Percentiles rank a stretch among this genome's conserved stretches.
phyloP scores from a whole-genome alignment of 192 early-diverging fungal genomes.

The Coemansia sp. region DNA sequence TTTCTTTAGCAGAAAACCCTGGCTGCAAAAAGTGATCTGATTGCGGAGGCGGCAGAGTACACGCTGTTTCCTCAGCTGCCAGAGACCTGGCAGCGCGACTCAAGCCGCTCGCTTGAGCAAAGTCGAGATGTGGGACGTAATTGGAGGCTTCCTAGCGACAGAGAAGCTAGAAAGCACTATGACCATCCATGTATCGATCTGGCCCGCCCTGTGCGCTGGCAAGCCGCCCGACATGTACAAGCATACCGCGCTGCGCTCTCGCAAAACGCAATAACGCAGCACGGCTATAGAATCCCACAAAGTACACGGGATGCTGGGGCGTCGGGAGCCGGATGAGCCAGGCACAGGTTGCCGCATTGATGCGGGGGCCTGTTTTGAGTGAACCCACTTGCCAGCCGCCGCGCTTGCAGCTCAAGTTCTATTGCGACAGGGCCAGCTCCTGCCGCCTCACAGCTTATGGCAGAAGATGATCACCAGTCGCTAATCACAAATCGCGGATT shows the following conservation, averaged over 20 bases:
- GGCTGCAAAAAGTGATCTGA: background rate
- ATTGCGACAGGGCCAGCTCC: background rate
- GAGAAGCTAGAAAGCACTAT: constrained; percentile 41
- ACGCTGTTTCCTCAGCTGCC: too few relatives aligned
- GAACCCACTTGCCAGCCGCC: background rate
- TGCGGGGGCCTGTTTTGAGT: background rate
- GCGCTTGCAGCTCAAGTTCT: background rate
- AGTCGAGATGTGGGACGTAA: constrained; percentile 12
- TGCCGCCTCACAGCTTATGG: background rate
- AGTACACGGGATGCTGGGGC: constrained; percentile 14
- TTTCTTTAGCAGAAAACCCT: too few relatives aligned
- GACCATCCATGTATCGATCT: constrained; percentile 27
- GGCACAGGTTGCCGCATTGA: background rate
- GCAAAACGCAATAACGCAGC: constrained; percentile 17
- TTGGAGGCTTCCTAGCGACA: constrained; percentile 44
- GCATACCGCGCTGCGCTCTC: constrained; percentile 7
- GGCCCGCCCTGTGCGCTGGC: constrained; percentile 5
- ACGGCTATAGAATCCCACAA: constrained; percentile 13
- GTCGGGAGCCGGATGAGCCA: constrained; percentile 2
- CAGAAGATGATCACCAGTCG: background rate
- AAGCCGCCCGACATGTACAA: constrained; percentile 3
- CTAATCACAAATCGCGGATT: constrained; percentile 1
- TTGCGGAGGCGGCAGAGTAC: background rate
- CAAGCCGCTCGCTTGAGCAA: too few relatives aligned
- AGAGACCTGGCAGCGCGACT: too few relatives aligned